Evolutionary conservation across 495 filamentous ascomycete genomes (phyloP), one percentile per base, ranked within the genome.

Genomic region (Neurospora sp.): DNA sequence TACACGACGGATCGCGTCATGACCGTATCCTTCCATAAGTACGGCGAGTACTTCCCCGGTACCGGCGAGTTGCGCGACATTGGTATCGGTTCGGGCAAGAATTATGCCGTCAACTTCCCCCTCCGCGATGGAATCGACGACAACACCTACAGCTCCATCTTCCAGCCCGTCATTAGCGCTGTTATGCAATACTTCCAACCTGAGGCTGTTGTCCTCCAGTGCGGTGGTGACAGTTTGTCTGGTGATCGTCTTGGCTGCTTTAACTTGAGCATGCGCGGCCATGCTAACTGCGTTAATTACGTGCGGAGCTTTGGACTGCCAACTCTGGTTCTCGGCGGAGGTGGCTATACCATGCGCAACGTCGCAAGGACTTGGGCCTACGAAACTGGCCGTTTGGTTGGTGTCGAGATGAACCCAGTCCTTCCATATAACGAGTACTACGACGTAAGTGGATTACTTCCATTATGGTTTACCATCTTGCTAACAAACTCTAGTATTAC

Each of bases 401-500:
- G 92, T 39, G 88, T 93, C 36, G 87, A 90, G 70, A 91, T 99
- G 84, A 87, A 87, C 17, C 86, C 91, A 1, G 90, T 93, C 2
- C 85, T 99, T n/a, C 96, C 96, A 1, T 99, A 92, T 80, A 98
- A 97, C 72, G 96, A 99, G 78, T 99, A 98, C 80, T 99, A 99
- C 81, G 94, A 98, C 83, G 94, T 96, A 87, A 82, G 86, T 79
- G 71, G 1, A 31, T 31, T 69, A 4, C 9, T 19, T 34, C 2
- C 9, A 39, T 39, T 39, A 0, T 39, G 38, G 38, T 11, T 39
- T 39, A 39, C 36, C 19, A 34, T 62, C 74, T 72, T 75, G 48
- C 82, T 86, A 78, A 87, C 70, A 11, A 1, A 2, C 43, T n/a
- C 21, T 62, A 97, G 93, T 98, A 99, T 78, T 99, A 97, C 78